phyloP scores from a whole-genome alignment of 306 rosid genomes.

The Casuarina equisetifolia region DNA sequence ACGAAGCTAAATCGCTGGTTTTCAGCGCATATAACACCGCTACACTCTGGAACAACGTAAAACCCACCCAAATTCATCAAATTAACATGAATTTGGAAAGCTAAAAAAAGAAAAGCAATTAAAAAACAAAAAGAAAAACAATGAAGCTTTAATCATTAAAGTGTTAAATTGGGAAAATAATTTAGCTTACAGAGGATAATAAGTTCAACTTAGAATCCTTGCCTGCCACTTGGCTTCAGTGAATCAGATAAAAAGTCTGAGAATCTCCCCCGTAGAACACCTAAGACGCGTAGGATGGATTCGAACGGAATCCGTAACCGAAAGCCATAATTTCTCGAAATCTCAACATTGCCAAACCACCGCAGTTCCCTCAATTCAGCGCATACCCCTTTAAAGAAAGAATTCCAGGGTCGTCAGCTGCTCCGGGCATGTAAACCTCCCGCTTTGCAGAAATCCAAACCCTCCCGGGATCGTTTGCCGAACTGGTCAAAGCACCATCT shows the following conservation, averaged over 20 bases:
- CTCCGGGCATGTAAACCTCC: background rate
- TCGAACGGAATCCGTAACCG: constrained; percentile 20
- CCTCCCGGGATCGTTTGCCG: background rate
- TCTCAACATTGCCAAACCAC: constrained; percentile 2
- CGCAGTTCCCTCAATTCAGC: constrained; percentile 1
- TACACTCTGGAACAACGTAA: constrained; percentile 9
- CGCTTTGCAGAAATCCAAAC: background rate
- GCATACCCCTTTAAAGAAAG: background rate
- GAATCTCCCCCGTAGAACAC: background rate
- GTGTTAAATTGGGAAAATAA: constrained; percentile 12
- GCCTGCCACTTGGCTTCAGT: constrained; percentile 27
- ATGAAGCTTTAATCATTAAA: constrained; percentile 21
- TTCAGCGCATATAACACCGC: background rate
- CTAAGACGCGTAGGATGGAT: constrained; percentile 15
- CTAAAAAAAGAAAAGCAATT: background rate
- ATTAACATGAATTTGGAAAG: background rate
- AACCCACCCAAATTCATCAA: constrained; percentile 1
- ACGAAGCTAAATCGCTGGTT: background rate
- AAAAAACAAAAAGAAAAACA: background rate
- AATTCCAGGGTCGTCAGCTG: background rate
- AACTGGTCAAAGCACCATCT: background rate
- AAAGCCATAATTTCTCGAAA: constrained; percentile 6
- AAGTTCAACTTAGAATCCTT: constrained; percentile 29
- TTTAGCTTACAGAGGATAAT: constrained; percentile 43
- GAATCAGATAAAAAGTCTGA: constrained; percentile 10